Conservation (phyloP, 2,329 filamentous ascomycete species). For the Stachybotrys chartarum region DNA sequence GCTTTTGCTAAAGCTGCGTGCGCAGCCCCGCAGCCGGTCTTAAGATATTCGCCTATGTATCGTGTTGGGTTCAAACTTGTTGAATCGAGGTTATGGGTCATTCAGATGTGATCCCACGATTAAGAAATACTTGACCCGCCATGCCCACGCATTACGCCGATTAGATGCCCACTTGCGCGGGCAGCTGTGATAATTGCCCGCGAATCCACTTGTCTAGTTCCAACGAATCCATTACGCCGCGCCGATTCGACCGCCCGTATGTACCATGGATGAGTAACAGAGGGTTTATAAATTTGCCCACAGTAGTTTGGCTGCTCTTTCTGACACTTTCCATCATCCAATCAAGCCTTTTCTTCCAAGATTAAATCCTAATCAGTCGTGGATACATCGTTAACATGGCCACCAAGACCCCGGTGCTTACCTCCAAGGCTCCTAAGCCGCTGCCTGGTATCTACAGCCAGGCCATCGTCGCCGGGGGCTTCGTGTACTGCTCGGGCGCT, state of each 20-base stretch:
- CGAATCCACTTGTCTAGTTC: not conserved
- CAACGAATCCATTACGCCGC: not conserved
- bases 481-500: conserved; percentile 66
- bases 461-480: conserved; percentile 60
- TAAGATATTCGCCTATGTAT: too few relatives aligned
- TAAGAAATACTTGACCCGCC: too few relatives aligned
- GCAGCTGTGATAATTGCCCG: not conserved
- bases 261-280: not conserved
- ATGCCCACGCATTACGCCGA: too few relatives aligned
- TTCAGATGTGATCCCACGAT: too few relatives aligned
- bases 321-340: not conserved
- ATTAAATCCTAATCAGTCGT: not conserved
- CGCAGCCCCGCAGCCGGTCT: too few relatives aligned
- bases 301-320: not conserved
- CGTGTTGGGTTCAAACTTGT: too few relatives aligned
- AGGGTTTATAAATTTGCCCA: not conserved
- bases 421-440: conserved; percentile 32
- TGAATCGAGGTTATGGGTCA: too few relatives aligned
- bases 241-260: not conserved
- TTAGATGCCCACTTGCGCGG: not conserved
- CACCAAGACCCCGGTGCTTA: conserved; percentile 27
- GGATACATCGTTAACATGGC: conserved; percentile 15
- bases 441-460: conserved; percentile 34
- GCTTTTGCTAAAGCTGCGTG: too few relatives aligned
- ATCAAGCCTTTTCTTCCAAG: not conserved